phyloP scores from a whole-genome alignment of 106 monocot genomes.

The Acanthochlamys bracteata region DNA sequence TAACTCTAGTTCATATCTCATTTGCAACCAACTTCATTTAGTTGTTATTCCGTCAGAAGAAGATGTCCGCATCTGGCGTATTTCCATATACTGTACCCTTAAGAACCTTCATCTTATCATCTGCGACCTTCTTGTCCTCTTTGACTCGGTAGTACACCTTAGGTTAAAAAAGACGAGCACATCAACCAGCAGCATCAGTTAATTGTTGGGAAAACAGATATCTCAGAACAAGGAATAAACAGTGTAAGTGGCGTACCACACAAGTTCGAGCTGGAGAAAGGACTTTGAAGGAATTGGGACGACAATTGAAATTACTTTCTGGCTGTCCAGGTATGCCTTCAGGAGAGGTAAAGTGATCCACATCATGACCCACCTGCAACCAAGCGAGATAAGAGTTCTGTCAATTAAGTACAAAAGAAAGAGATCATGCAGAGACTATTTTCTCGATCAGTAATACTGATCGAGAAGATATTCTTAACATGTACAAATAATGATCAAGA shows the following conservation, averaged over 20 bases:
- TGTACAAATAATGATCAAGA: no score
- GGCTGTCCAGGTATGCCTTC: conserved; percentile 75
- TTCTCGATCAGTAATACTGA: no score
- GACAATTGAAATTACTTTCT: conserved; percentile 89
- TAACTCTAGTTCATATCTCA: no score
- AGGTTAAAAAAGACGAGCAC: neutral
- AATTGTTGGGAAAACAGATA: no score
- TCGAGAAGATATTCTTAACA: no score
- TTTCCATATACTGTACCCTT: neutral
- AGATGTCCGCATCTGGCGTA: conserved; percentile 1
- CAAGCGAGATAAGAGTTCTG: no score
- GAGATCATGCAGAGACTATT: no score
- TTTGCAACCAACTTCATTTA: no score
- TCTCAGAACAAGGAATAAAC: no score
- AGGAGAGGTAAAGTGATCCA: conserved; percentile 81
- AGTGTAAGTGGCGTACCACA: no score
- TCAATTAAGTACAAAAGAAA: neutral
- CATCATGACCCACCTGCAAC: conserved; percentile 63
- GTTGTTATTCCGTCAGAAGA: no score
- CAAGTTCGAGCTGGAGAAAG: conserved; percentile 69
- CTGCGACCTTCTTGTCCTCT: conserved; percentile 13
- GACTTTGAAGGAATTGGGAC: conserved; percentile 86
- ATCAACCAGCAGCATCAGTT: neutral
- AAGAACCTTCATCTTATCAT: neutral
- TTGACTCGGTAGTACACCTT: conserved; percentile 75